Evolutionary conservation across 345 rosid genomes (phyloP).

Genomic region (Psidium friedrichsthalianum): DNA sequence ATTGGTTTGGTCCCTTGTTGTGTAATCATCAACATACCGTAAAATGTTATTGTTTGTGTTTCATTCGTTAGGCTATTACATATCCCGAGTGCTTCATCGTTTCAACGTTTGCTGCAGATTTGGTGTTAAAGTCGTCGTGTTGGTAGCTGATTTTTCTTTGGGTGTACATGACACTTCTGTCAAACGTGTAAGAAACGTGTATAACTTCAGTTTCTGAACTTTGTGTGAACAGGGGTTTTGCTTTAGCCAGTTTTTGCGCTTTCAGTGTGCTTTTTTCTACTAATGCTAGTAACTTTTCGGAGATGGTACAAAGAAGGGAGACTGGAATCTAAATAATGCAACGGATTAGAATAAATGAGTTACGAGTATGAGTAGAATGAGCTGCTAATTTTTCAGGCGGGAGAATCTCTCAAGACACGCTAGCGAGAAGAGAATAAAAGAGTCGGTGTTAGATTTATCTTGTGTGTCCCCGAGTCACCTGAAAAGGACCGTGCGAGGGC

Average conservation of each 20-base stretch:
- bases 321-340: neutral
- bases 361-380: neutral
- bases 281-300: neutral
- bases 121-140: neutral
- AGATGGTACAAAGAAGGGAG: neutral
- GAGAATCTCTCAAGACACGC: neutral
- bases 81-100: conserved; percentile 1
- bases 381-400: neutral
- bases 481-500: neutral
- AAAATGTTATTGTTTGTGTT: conserved; percentile 4
- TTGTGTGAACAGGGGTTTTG: neutral
- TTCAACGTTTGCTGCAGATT: neutral
- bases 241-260: neutral
- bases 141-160: neutral
- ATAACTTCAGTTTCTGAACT: neutral
- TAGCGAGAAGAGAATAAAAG: neutral
- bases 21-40: conserved; percentile 1
- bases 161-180: neutral
- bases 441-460: neutral
- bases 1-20: neutral
- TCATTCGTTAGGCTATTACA: conserved; percentile 10
- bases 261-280: neutral
- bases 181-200: neutral
- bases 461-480: neutral
- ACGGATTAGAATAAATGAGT: neutral